Percentiles rank a stretch among this genome's conserved stretches.
phyloP scores from a whole-genome alignment of 2,329 filamentous ascomycete species.

The Westerdykella aurantiaca region DNA sequence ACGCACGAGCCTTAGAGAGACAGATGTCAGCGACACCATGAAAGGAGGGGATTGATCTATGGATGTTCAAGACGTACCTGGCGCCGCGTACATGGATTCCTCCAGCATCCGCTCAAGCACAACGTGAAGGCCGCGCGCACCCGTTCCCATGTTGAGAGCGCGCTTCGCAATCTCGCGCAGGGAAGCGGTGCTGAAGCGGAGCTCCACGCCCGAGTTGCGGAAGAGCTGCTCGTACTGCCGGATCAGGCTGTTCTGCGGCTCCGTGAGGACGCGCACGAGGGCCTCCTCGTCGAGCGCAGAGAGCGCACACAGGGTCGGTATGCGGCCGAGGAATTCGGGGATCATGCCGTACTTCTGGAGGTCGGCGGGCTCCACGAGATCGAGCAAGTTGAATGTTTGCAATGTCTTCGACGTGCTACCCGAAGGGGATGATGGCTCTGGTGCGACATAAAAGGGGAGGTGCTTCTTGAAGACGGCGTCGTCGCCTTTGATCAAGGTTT shows the following conservation, averaged over 20 bases:
- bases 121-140: constrained; percentile 48
- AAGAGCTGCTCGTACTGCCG: constrained; percentile 88
- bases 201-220: constrained; percentile 66
- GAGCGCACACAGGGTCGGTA: constrained; percentile 84
- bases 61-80: constrained; percentile 23
- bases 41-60: background rate
- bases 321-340: constrained; percentile 88
- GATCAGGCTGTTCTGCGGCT: constrained; percentile 82
- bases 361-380: constrained; percentile 68
- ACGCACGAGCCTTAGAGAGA: constrained; percentile 34
- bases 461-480: constrained; percentile 55
- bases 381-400: constrained; percentile 52
- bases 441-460: constrained; percentile 49
- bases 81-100: constrained; percentile 45
- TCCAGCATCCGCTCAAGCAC: constrained; percentile 45
- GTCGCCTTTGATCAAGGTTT: constrained; percentile 56
- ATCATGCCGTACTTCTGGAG: constrained; percentile 86
- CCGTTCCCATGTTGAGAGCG: constrained; percentile 64
- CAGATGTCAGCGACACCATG: background rate
- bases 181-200: constrained; percentile 77
- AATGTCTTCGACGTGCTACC: constrained; percentile 14
- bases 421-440: constrained; percentile 8
- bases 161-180: constrained; percentile 76
- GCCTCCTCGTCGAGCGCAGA: constrained; percentile 63
- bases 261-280: constrained; percentile 82